These are phyloP conservation scores for Ceratobasidium theobromae DNA, from an alignment of 1,284 basidiomycete genomes.

Conservation along the genomic window DNA sequence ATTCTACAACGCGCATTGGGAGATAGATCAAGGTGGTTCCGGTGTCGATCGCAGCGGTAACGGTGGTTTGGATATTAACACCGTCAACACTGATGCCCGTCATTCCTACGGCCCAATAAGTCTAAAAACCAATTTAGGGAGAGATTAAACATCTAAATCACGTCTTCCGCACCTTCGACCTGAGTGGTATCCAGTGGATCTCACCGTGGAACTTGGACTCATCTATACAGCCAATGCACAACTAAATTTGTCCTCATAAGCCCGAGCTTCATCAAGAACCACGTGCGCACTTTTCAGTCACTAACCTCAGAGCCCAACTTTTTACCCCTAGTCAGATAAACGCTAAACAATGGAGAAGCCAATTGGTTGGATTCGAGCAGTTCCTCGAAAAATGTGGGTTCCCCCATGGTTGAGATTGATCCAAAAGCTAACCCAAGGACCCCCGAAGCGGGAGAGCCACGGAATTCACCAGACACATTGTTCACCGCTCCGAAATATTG, in stretches of 20 bases:
- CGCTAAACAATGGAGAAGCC: conserved; percentile 54
- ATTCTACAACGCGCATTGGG: conserved; percentile 45
- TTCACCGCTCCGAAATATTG: conserved; percentile 39
- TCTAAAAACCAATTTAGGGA: conserved; percentile 44
- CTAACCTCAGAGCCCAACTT: conserved; percentile 54
- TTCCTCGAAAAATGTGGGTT: conserved; percentile 64
- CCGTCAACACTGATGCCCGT: conserved; percentile 47
- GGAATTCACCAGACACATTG: conserved; percentile 47
- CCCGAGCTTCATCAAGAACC: too few relatives aligned
- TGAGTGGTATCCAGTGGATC: conserved; percentile 56
- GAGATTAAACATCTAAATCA: not conserved
- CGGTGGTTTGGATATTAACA: conserved; percentile 18
- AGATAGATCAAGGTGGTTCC: conserved; percentile 62
- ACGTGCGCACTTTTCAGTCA: too few relatives aligned
- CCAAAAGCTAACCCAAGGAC: conserved; percentile 38
- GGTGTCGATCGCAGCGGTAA: conserved; percentile 57
- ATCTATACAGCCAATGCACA: conserved; percentile 35
- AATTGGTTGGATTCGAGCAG: conserved; percentile 51
- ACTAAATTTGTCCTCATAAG: too few relatives aligned
- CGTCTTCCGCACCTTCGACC: conserved; percentile 41
- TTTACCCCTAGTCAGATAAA: conserved; percentile 54
- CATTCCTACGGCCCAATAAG: conserved; percentile 59
- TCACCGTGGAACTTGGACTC: conserved; percentile 50
- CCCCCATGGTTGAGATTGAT: conserved; percentile 43
- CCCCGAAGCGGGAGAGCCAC: conserved; percentile 32